phyloP scores from a whole-genome alignment of 2,329 filamentous ascomycete genomes.

The Fusarium agapanthi region DNA sequence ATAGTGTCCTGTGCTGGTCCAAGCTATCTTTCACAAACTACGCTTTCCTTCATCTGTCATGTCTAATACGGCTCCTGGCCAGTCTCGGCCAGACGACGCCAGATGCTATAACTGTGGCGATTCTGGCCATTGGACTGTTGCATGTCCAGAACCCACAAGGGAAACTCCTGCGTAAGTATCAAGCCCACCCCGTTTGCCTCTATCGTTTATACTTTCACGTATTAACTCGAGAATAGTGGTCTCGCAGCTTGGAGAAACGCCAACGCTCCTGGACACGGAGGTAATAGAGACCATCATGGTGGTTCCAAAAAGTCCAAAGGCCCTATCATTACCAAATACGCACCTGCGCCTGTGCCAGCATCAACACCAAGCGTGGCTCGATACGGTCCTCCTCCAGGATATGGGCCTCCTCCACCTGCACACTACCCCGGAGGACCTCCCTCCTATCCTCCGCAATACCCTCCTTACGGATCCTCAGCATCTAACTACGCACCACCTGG shows the following conservation, averaged over 20 bases:
- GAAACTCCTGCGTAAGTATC: constrained; percentile 59
- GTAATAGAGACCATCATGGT: constrained; percentile 42
- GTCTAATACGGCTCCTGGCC: constrained; percentile 43
- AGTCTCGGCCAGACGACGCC: constrained; percentile 48
- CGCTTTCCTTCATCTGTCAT: constrained; percentile 30
- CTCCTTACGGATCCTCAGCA: constrained; percentile 34
- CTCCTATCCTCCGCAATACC: constrained; percentile 37
- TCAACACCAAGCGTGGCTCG: constrained; percentile 17
- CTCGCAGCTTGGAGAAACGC: constrained; percentile 50
- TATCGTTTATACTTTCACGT: neutral
- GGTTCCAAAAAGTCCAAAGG: constrained; percentile 47
- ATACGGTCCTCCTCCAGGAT: constrained; percentile 40
- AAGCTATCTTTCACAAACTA: neutral
- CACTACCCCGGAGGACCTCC: constrained; percentile 39
- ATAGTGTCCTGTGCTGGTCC: constrained; percentile 4
- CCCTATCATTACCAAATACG: constrained; percentile 49
- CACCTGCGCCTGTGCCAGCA: constrained; percentile 40
- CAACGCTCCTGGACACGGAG: constrained; percentile 40
- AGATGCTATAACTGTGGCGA: constrained; percentile 65
- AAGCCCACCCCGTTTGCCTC: neutral
- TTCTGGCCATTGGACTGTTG: constrained; percentile 61
- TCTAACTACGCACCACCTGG: constrained; percentile 39
- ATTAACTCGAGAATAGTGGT: constrained; percentile 41
- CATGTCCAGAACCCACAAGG: constrained; percentile 61
- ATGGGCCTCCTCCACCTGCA: constrained; percentile 37